Percentiles rank a stretch among this genome's conserved stretches.
Conservation (phyloP, 768 basidiomycete genomes). For the Podaxis sp. region DNA sequence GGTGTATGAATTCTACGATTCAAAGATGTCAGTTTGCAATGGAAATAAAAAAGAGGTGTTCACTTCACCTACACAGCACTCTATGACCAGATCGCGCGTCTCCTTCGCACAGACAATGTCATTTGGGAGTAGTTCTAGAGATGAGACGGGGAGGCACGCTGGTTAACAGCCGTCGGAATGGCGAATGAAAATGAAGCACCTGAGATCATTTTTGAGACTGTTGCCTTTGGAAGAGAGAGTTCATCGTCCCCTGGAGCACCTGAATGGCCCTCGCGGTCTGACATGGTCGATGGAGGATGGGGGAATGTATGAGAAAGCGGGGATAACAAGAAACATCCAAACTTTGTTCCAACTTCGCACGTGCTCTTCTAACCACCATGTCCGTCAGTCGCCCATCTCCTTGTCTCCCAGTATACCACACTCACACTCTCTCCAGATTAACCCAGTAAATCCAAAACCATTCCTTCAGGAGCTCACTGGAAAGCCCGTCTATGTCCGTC, state of each 20-base stretch:
- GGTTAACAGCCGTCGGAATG: constrained; percentile 1
- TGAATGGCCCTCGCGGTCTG: constrained; percentile 82
- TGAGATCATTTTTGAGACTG: constrained; percentile 94
- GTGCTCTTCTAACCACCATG: constrained; percentile 55
- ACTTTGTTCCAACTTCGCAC: constrained; percentile 38
- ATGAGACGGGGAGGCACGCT: constrained; percentile 3
- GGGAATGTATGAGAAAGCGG: constrained; percentile 2
- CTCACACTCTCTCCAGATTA: constrained; percentile 48
- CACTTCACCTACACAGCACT: constrained; percentile 96
- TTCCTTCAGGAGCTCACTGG: constrained; percentile 98
- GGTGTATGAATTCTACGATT: constrained; percentile 90
- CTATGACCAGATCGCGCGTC: constrained; percentile 94
- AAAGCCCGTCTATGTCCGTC: constrained; percentile 89
- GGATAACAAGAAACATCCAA: background rate
- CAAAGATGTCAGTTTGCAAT: constrained; percentile 13
- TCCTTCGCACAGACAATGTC: constrained; percentile 93
- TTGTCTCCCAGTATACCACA: constrained; percentile 4
- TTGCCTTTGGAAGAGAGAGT: constrained; percentile 93
- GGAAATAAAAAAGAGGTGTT: background rate
- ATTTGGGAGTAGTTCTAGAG: constrained; percentile 80
- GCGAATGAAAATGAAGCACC: constrained; percentile 45
- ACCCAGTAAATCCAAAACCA: constrained; percentile 97
- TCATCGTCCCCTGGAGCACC: constrained; percentile 83
- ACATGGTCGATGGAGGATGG: constrained; percentile 53
- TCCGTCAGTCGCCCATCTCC: constrained; percentile 46